Evolutionary conservation across 768 basidiomycete genomes (phyloP).

Genomic region (Roridomyces roridus): DNA sequence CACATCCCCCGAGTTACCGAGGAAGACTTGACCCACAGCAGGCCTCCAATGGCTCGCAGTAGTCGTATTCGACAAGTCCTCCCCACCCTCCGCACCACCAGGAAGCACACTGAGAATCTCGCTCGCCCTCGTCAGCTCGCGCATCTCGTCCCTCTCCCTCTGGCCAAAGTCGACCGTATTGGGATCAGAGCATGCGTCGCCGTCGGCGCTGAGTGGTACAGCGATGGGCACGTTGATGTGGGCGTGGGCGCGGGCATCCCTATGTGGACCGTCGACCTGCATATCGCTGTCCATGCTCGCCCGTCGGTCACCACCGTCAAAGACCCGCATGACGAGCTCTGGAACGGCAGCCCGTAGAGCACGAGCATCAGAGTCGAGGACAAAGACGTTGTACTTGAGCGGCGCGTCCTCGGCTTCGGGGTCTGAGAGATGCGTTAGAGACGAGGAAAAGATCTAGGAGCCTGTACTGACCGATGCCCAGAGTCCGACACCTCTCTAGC

Average conservation of each 20-base stretch:
- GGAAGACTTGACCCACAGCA: slow-evolving; percentile 68
- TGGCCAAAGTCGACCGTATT: slow-evolving; percentile 84
- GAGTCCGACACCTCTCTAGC: slow-evolving; percentile 45
- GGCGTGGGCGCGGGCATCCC: not conserved
- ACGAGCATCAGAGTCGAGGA: slow-evolving; percentile 64
- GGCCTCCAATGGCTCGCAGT: slow-evolving; percentile 60
- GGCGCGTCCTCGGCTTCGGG: slow-evolving; percentile 36
- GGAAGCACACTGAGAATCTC: slow-evolving; percentile 63
- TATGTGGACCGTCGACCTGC: slow-evolving; percentile 8
- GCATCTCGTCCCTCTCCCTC: slow-evolving; percentile 90
- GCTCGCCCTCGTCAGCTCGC: slow-evolving; percentile 81
- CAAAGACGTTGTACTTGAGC: slow-evolving; percentile 75
- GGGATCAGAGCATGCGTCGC: slow-evolving; percentile 28
- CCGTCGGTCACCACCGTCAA: slow-evolving; percentile 37
- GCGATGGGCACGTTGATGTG: slow-evolving; percentile 6
- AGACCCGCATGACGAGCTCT: slow-evolving; percentile 60
- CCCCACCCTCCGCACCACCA: slow-evolving; percentile 6
- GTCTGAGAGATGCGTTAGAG: not conserved
- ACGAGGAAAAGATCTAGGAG: not conserved
- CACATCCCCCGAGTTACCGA: slow-evolving; percentile 87
- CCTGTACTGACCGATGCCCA: slow-evolving; percentile 13
- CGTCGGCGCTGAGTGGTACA: slow-evolving; percentile 7
- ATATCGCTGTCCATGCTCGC: slow-evolving; percentile 8
- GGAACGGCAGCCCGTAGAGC: slow-evolving; percentile 51
- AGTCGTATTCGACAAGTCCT: slow-evolving; percentile 32